Evolutionary conservation across 2,329 filamentous ascomycete species (phyloP), one percentile per base, ranked within the genome.

Genomic region (Sporothrix pallida): DNA sequence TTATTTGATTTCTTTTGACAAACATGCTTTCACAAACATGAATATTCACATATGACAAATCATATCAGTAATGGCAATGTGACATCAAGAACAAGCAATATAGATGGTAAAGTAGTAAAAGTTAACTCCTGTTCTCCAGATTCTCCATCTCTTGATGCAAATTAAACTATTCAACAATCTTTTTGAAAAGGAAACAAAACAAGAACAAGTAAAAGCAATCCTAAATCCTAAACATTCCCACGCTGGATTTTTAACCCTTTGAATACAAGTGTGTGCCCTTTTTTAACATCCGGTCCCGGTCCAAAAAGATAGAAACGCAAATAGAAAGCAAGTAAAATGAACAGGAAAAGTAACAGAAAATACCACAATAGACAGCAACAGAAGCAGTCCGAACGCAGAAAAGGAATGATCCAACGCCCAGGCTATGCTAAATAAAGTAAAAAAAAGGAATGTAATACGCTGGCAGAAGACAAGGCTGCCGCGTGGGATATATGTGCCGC

Each of bases 381-480:
- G 31, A 37, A 37, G 31, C 31, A 37, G 31, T 37, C 48, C 67
- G 26, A 69, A 69, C 48, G 48, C 46, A 69, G 17, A 69, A 42
- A 69, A 50, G 23, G 54, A 5, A 60, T 46, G 12, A 48, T 60
- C 31, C 31, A 69, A 73, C 72, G 72, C 72, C 72, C 23, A 46
- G 44, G 67, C 72, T 65, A 73, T 73, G 72, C 72, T 56, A 56
- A 23, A 23, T 23, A 12, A 54, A 9, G 3, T 3, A 52, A 52
- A 9, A 13, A 17, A 72, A 72, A 72, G 42, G 71, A 72, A 52
- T 70, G 67, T 58, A 70, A 46, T 37, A 48, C 67, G 71, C 63
- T n/a, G 63, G 20, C 52, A 69, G 20, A 48, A 13, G 23, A 50
- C 31, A 37, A 37, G 31, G 31, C 31, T 60, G 52, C 17, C 42